A percentile compares a stretch with the other conserved stretches of the same genome.
Evolutionary conservation across 2,329 filamentous ascomycete species (phyloP).

Genomic region (Xylariaceae sp.): DNA sequence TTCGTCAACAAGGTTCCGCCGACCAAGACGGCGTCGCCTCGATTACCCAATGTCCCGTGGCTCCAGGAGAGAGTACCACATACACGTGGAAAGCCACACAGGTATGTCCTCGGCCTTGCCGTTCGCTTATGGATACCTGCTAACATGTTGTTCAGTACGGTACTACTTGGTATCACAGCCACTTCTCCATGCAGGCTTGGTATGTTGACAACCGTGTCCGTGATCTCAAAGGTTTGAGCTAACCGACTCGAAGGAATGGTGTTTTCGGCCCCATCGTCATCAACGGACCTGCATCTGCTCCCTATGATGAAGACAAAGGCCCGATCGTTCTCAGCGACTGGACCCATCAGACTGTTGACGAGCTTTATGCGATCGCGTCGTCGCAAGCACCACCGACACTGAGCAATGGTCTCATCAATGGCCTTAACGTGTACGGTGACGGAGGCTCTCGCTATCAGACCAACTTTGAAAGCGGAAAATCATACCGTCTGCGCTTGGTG

Average conservation of each 20-base stretch:
- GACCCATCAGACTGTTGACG: conserved; percentile 43
- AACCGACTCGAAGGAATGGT: conserved; percentile 22
- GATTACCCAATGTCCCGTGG: conserved; percentile 46
- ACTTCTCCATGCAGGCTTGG: conserved; percentile 42
- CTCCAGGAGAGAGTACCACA: conserved; percentile 47
- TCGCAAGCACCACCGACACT: conserved; percentile 33
- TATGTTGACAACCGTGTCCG: conserved; percentile 8
- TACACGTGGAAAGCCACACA: conserved; percentile 51
- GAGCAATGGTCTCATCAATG: conserved; percentile 39
- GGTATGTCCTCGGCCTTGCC: conserved; percentile 2
- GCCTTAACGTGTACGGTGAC: conserved; percentile 33
- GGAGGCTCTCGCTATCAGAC: conserved; percentile 35
- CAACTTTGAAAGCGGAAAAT: conserved; percentile 38
- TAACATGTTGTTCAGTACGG: conserved; percentile 40
- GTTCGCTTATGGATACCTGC: neutral
- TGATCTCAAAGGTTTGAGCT: neutral
- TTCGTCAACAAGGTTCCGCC: conserved; percentile 50
- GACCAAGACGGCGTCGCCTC: conserved; percentile 51
- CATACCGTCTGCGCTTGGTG: conserved; percentile 44
- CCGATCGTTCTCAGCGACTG: conserved; percentile 54
- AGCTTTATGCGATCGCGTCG: conserved; percentile 30
- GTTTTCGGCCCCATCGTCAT: conserved; percentile 52
- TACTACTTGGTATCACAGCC: conserved; percentile 55
- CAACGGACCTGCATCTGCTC: conserved; percentile 50
- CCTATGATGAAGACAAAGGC: conserved; percentile 60